Evolutionary conservation across 345 rosid species (phyloP).

Genomic region (Carallia pectinifolia): DNA sequence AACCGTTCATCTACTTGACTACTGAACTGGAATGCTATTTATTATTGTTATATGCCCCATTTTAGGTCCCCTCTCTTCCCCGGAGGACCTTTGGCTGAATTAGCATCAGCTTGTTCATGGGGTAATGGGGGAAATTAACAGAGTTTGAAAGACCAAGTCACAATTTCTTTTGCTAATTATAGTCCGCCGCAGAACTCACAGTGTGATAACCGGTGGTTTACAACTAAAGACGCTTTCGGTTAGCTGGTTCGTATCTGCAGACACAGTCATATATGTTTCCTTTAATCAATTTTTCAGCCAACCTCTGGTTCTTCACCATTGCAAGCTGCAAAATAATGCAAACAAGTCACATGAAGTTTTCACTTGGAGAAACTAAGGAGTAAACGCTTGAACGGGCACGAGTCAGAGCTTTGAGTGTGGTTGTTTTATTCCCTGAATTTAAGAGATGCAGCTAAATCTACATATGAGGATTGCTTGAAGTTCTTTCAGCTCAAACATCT

Average conservation of each 20-base stretch:
- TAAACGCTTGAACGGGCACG: neutral
- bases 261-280: slow-evolving; percentile 92
- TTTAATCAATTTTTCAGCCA: slow-evolving; percentile 79
- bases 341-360: neutral
- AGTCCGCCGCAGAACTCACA: neutral
- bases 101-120: too few relatives aligned
- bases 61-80: too few relatives aligned
- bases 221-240: slow-evolving; percentile 13
- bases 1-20: too few relatives aligned
- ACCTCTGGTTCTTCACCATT: slow-evolving; percentile 97
- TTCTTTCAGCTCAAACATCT: neutral
- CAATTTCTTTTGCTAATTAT: neutral
- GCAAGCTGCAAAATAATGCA: slow-evolving; percentile 64
- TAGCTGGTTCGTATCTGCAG: slow-evolving; percentile 78
- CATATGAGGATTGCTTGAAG: neutral
- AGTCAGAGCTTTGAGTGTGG: neutral
- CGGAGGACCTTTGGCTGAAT: neutral
- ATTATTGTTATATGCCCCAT: too few relatives aligned
- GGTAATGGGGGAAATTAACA: too few relatives aligned
- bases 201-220: too few relatives aligned
- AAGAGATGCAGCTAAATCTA: slow-evolving; percentile 1
- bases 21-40: too few relatives aligned
- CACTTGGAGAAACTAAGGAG: neutral
- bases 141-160: too few relatives aligned
- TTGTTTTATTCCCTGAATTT: neutral